Conservation (phyloP, 306 rosid genomes). For the Fragaria ananassa region DNA sequence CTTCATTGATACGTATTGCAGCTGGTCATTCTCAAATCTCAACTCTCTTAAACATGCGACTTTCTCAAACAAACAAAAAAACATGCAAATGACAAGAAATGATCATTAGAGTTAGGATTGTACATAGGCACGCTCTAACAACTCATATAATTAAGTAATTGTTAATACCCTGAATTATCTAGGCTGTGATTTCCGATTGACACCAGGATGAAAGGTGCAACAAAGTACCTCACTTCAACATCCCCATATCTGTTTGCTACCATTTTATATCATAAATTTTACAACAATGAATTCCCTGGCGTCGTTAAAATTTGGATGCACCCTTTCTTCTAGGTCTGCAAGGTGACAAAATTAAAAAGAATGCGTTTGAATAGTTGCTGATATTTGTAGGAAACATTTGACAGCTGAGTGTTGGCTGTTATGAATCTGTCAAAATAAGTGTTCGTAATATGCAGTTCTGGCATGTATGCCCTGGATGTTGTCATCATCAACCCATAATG, state of each 20-base stretch:
- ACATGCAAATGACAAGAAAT: too few relatives aligned
- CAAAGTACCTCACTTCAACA: too few relatives aligned
- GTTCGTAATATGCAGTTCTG: not conserved
- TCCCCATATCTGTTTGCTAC: not conserved
- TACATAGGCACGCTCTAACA: too few relatives aligned
- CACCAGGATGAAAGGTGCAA: too few relatives aligned
- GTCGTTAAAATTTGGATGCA: not conserved
- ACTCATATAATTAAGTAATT: too few relatives aligned
- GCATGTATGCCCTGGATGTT: constrained; percentile 6
- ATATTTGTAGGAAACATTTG: constrained; percentile 9
- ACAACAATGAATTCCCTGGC: not conserved
- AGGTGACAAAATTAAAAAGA: not conserved
- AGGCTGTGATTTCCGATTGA: too few relatives aligned
- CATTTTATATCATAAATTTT: not conserved
- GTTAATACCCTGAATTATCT: too few relatives aligned
- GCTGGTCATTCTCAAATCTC: too few relatives aligned
- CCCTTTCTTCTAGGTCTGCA: not conserved
- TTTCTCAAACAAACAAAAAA: too few relatives aligned
- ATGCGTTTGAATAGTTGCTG: constrained; percentile 1
- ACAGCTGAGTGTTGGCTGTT: constrained; percentile 4
- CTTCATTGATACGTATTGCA: too few relatives aligned
- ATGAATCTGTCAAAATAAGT: not conserved
- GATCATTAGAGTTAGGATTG: too few relatives aligned
- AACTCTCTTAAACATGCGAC: too few relatives aligned
- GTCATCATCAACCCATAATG: not conserved